Base-by-base conservation (phyloP, 306 rosid genomes). In the Nissolia schottii region DNA sequence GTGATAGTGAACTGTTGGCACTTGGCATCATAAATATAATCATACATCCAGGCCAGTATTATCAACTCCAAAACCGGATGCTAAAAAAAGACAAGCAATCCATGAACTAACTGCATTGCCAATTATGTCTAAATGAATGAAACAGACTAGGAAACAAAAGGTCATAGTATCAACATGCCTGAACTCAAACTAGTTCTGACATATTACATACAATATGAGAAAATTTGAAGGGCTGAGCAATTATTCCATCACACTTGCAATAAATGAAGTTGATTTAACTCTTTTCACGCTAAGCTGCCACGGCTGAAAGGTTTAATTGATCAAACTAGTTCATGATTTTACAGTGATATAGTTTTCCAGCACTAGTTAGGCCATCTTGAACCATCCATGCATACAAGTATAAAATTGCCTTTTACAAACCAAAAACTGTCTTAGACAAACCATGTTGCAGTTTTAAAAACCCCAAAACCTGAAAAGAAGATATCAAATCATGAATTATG, bases 401-500 rank as follows among this genome's bases (percentile, higher is more conserved):
- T 19, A 72, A 5, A 31, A 24, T 49, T 49, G 16, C 50, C 61
- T 61, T 57, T 50, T 16, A 6, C 70, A 40, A 77, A 37, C 48
- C 32, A 54, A 54, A 34, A 55, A 18, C 27, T 60, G 40, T 41
- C 49, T 62, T 71, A 61, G 50, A 60, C 35, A 43, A 56, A 75
- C 27, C 68, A 54, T 67, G 59, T 68, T 48, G 35, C 19, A 2
- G 50, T 67, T 67, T 48, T 10, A 49, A 24, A 70, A 70, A 24
- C 53, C 62, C 34, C 23, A 22, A 51, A 69, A 67, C 43, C 8
- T 66, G 54, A 28, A 66, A 75, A 66, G 37, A 60, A 20, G 64
- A 20, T n/a, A 40, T 7, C 11, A n/a, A n/a, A 5, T 49, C 43
- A 66, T 54, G 59, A 41, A 23, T 35, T 74, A 50, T 60, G 56